Percentiles rank a stretch among this genome's conserved stretches.
phyloP scores from a whole-genome alignment of 2,329 filamentous ascomycete species.

The Ascochyta fabae region DNA sequence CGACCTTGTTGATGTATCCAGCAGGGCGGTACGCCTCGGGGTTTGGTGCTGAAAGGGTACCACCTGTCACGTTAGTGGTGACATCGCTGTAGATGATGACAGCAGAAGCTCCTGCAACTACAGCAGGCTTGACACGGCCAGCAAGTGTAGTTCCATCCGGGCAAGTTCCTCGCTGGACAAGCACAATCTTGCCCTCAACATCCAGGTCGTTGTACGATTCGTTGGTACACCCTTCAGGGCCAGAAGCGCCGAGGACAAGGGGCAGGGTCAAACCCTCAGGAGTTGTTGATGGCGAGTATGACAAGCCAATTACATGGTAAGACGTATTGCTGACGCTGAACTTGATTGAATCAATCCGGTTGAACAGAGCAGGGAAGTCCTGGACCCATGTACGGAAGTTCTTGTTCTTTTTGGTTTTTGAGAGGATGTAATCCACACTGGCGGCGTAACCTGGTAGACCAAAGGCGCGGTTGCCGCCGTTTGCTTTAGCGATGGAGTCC shows the following conservation, averaged over 20 bases:
- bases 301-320: conserved; percentile 52
- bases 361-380: conserved; percentile 57
- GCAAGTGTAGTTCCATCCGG: conserved; percentile 52
- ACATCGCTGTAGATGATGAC: conserved; percentile 54
- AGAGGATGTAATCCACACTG: conserved; percentile 64
- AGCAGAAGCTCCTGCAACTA: conserved; percentile 49
- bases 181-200: conserved; percentile 51
- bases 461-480: conserved; percentile 67
- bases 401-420: conserved; percentile 54
- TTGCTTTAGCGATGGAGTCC: conserved; percentile 60
- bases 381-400: conserved; percentile 55
- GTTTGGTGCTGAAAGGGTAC: conserved; percentile 49
- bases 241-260: conserved; percentile 51
- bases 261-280: conserved; percentile 53
- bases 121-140: conserved; percentile 50
- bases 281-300: conserved; percentile 57
- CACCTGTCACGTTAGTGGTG: conserved; percentile 48
- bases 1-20: conserved; percentile 53
- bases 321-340: conserved; percentile 48
- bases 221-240: conserved; percentile 49
- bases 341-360: conserved; percentile 50
- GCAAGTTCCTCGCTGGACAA: conserved; percentile 52
- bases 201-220: conserved; percentile 49
- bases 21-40: conserved; percentile 45
- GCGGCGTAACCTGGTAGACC: conserved; percentile 65